Percentiles rank a stretch among this genome's conserved stretches.
Evolutionary conservation across 129 eudicot genomes (phyloP).

Genomic region (Escallonia herrerae): DNA sequence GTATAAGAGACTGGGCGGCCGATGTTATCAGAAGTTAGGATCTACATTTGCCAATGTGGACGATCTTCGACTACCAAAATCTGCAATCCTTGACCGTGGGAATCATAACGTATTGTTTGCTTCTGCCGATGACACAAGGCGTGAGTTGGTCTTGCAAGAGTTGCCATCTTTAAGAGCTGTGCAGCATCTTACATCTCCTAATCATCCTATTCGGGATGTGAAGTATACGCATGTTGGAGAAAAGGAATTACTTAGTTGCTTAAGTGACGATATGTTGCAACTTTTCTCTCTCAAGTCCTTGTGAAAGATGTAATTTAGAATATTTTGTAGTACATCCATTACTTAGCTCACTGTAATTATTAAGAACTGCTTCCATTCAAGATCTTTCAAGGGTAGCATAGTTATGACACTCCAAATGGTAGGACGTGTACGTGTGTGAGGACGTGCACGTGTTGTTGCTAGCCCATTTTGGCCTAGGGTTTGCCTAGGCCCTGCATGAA

Average conservation of each 20-base stretch:
- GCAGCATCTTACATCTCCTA: constrained; percentile 36
- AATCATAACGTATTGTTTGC: constrained; percentile 40
- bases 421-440: too few species aligned
- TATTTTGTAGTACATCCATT: too few species aligned
- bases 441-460: too few species aligned
- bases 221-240: constrained; percentile 25
- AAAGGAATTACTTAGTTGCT: constrained; percentile 44
- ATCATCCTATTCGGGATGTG: constrained; percentile 45
- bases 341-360: too few species aligned
- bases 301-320: constrained; percentile 11
- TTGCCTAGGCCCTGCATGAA: too few species aligned
- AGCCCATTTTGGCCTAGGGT: too few species aligned
- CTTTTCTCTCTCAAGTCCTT: constrained; percentile 30
- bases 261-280: constrained; percentile 52
- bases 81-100: constrained; percentile 35
- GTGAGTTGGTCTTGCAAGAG: constrained; percentile 53
- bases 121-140: constrained; percentile 48
- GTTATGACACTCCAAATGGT: too few species aligned
- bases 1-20: constrained; percentile 33
- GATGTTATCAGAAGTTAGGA: constrained; percentile 37
- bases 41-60: constrained; percentile 46
- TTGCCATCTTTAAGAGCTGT: constrained; percentile 35
- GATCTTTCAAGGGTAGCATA: too few species aligned
- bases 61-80: constrained; percentile 60
- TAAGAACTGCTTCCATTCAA: too few species aligned